phyloP scores from a whole-genome alignment of 345 rosid genomes.

The Pistacia integerrima region DNA sequence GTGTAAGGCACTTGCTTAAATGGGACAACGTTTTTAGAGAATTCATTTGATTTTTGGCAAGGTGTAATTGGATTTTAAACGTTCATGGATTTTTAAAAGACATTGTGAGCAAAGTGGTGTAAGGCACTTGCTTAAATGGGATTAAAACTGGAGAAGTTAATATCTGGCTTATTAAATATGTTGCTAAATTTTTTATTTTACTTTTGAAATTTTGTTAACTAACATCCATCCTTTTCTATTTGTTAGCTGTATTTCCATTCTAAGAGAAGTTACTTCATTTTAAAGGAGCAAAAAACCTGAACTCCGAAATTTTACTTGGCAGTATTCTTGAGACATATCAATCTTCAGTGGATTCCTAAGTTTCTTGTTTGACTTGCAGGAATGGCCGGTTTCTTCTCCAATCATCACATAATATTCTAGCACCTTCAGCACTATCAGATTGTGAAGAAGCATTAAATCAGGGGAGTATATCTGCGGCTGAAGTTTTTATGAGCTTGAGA shows the following conservation, averaged over 20 bases:
- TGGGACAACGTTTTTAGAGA: too few relatives aligned
- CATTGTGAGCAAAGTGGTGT: neutral
- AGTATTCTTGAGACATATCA: neutral
- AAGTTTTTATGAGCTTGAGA: conserved; percentile 80
- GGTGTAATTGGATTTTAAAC: too few relatives aligned
- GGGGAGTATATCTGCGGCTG: conserved; percentile 75
- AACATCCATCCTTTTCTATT: neutral
- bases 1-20: neutral
- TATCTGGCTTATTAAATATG: neutral
- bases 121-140: neutral
- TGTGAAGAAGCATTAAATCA: conserved; percentile 94
- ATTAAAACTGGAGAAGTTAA: neutral
- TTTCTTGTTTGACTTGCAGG: conserved; percentile 49
- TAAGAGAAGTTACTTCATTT: neutral
- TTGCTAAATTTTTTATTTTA: neutral
- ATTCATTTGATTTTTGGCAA: too few relatives aligned
- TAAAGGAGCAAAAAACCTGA: neutral
- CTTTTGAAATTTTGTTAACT: neutral
- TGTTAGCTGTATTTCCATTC: neutral
- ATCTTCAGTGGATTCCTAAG: conserved; percentile 16
- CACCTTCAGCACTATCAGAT: conserved; percentile 55
- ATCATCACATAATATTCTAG: conserved; percentile 67
- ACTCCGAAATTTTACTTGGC: neutral
- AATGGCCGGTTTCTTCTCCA: conserved; percentile 85
- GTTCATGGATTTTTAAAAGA: neutral